Evolutionary conservation across 1,284 basidiomycete genomes (phyloP).

Genomic region (Baeospora myosura): DNA sequence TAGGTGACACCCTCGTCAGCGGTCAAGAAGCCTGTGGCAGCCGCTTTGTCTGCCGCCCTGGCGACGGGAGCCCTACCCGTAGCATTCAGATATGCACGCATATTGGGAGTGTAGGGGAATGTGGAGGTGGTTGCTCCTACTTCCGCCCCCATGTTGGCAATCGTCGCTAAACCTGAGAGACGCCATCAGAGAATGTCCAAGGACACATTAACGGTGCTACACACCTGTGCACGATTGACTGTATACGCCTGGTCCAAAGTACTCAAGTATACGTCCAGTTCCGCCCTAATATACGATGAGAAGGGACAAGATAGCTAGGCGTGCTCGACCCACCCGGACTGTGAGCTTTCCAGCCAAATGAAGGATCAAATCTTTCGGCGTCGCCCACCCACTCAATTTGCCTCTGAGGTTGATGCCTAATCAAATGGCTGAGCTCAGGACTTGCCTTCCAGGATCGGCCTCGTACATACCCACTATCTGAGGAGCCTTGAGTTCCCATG

Average conservation of each 20-base stretch:
- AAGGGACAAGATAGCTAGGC: not conserved
- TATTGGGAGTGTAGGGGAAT: conserved; percentile 90
- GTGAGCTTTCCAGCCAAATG: conserved; percentile 93
- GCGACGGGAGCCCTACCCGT: conserved; percentile 90
- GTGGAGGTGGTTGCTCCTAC: conserved; percentile 97
- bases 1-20: conserved; percentile 93
- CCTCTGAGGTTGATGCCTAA: conserved; percentile 81
- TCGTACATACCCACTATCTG: conserved; percentile 65
- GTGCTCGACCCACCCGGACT: conserved; percentile 63
- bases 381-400: conserved; percentile 85
- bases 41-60: conserved; percentile 81
- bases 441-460: not conserved
- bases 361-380: conserved; percentile 95
- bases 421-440: not conserved
- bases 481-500: conserved; percentile 97
- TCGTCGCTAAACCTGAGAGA: conserved; percentile 74
- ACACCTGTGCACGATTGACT: conserved; percentile 89
- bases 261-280: conserved; percentile 94
- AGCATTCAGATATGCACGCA: conserved; percentile 86
- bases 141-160: conserved; percentile 99
- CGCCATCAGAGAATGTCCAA: not conserved
- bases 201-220: conserved; percentile 9
- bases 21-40: conserved; percentile 66
- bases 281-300: conserved; percentile 58
- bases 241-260: conserved; percentile 92